A percentile compares a stretch with the other conserved stretches of the same genome.
Conservation (phyloP, 768 basidiomycete genomes). For the Cystobasidium tubakii region DNA sequence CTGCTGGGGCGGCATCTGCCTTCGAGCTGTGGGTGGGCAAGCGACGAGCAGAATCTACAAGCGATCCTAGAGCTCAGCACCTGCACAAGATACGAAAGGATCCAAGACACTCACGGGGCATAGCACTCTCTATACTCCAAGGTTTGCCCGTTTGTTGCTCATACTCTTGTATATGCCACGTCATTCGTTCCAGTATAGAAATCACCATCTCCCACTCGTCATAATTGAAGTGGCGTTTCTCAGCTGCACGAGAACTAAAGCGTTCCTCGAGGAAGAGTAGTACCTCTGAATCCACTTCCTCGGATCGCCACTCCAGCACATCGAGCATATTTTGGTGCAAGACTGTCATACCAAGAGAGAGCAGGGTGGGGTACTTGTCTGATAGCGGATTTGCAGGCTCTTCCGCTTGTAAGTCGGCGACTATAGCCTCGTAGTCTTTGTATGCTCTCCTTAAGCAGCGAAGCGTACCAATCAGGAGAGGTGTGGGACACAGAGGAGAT, state of each 20-base stretch:
- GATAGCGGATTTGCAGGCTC: background rate
- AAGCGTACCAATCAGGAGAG: constrained; percentile 43
- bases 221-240: constrained; percentile 32
- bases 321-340: constrained; percentile 41
- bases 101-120: constrained; percentile 15
- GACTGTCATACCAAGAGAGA: constrained; percentile 43
- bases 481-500: constrained; percentile 23
- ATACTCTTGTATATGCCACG: constrained; percentile 40
- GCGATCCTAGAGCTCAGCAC: background rate
- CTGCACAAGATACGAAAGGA: background rate
- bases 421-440: constrained; percentile 40
- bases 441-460: constrained; percentile 43
- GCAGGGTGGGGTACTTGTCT: constrained; percentile 42
- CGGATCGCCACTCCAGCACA: constrained; percentile 43
- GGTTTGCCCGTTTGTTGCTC: constrained; percentile 38
- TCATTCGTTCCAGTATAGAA: constrained; percentile 41
- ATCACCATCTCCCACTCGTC: constrained; percentile 47
- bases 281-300: constrained; percentile 43
- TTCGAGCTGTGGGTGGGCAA: background rate
- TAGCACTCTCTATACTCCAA: constrained; percentile 40
- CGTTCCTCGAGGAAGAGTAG: constrained; percentile 41
- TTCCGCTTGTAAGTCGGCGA: constrained; percentile 31
- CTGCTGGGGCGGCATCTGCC: constrained; percentile 21
- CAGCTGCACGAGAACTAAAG: constrained; percentile 35
- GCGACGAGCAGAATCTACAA: constrained; percentile 7